Evolutionary conservation across 768 basidiomycete genomes (phyloP).

Genomic region (Mycena floridula): DNA sequence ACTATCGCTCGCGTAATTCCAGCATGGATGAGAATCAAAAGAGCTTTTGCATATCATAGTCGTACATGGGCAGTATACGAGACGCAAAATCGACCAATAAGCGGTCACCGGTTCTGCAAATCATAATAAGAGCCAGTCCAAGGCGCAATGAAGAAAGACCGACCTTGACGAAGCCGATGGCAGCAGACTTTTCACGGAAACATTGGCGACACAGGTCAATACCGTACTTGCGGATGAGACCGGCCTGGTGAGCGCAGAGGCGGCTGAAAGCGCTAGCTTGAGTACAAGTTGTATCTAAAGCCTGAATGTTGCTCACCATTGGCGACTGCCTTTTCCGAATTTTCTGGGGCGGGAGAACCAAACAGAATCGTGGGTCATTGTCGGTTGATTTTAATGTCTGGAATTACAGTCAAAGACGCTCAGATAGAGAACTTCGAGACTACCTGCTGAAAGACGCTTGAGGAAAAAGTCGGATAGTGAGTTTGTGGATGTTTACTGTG

Average conservation of each 20-base stretch:
- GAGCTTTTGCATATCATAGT: no score
- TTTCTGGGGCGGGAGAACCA: conserved; percentile 97
- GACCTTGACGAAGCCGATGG: conserved; percentile 95
- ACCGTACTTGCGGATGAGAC: conserved; percentile 96
- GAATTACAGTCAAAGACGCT: no score
- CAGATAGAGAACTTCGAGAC: no score
- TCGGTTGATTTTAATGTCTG: no score
- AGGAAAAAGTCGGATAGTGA: no score
- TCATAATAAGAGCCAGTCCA: neutral
- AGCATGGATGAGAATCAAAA: no score
- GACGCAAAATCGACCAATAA: no score
- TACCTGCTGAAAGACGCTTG: no score
- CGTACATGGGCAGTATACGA: no score
- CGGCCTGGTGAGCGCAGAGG: conserved; percentile 94
- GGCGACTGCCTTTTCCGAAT: conserved; percentile 91
- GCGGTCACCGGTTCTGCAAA: conserved; percentile 40
- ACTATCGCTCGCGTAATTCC: no score
- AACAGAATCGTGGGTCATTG: conserved; percentile 98
- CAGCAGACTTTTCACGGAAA: conserved; percentile 92
- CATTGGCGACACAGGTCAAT: conserved; percentile 97
- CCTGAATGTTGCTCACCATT: conserved; percentile 60
- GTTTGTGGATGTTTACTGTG: no score
- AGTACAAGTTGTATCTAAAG: conserved; percentile 4
- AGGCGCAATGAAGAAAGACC: conserved; percentile 11
- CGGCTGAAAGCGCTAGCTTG: conserved; percentile 49